These are phyloP conservation scores for Heteromeles arbutifolia DNA, from an alignment of 306 rosid species.

Conservation along the genomic window DNA sequence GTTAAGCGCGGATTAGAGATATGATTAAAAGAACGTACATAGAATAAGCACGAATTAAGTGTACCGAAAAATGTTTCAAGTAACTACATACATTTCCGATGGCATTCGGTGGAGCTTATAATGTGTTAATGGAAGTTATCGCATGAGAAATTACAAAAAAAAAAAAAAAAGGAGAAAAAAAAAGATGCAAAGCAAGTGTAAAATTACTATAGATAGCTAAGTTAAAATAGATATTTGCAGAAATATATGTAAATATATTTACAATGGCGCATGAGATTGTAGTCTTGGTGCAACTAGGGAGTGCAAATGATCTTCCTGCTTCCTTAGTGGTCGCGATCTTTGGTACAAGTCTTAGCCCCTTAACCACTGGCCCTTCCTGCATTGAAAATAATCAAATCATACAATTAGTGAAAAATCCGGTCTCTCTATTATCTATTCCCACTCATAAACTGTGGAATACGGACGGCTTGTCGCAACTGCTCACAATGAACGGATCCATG, in stretches of 20 bases:
- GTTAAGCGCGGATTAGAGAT: background rate
- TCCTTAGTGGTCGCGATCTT: conserved; percentile 22
- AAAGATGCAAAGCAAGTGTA: too few species aligned
- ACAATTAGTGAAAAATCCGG: background rate
- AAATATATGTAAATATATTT: background rate
- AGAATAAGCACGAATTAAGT: background rate
- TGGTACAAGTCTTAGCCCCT: conserved; percentile 32
- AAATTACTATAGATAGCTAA: too few species aligned
- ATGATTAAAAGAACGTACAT: background rate
- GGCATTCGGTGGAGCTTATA: background rate
- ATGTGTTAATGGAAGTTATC: too few species aligned
- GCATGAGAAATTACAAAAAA: too few species aligned
- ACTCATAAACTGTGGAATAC: too few species aligned
- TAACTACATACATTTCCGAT: background rate
- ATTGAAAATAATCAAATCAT: background rate
- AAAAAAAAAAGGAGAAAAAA: too few species aligned
- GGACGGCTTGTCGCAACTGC: rapidly evolving
- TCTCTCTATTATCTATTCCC: too few species aligned
- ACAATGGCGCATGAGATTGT: conserved; percentile 45
- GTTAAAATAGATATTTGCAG: too few species aligned
- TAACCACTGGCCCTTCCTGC: conserved; percentile 38
- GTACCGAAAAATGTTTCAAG: background rate
- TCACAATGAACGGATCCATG: background rate
- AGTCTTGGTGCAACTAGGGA: conserved; percentile 26
- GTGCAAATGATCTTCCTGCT: conserved; percentile 16